phyloP scores from a whole-genome alignment of 306 rosid genomes.

The Cucurbita maxima region DNA sequence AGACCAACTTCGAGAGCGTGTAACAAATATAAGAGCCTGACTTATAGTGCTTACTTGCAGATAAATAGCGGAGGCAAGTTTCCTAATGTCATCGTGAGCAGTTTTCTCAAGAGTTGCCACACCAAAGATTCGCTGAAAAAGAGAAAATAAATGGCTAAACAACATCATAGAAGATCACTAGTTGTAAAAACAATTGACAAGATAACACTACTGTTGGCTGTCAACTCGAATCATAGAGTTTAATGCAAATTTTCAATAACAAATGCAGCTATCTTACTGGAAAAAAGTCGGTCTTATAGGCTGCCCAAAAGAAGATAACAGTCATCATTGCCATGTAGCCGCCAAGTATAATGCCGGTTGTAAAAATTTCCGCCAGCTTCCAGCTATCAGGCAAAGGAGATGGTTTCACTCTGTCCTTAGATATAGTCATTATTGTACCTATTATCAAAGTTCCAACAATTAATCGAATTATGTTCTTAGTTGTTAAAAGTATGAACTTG shows the following conservation, averaged over 20 bases:
- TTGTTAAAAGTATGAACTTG: background rate
- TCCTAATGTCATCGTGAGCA: constrained; percentile 69
- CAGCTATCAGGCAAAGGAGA: constrained; percentile 99
- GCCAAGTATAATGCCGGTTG: constrained; percentile 86
- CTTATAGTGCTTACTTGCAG: constrained; percentile 97
- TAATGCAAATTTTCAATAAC: background rate
- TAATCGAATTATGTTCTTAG: background rate
- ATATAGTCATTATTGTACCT: constrained; percentile 98
- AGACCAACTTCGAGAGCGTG: constrained; percentile 95
- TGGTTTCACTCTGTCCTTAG: constrained; percentile 92
- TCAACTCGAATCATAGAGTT: background rate
- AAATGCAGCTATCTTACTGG: constrained; percentile 41
- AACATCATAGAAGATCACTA: background rate
- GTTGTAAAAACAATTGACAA: background rate
- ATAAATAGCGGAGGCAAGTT: constrained; percentile 91
- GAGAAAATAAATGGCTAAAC: constrained; percentile 1
- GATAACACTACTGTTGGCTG: background rate
- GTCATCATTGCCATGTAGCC: constrained; percentile 98
- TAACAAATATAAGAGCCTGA: constrained; percentile 96
- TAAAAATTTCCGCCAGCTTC: constrained; percentile 86
- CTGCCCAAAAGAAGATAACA: constrained; percentile 95
- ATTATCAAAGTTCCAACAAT: constrained; percentile 2
- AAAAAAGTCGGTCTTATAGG: constrained; percentile 84
- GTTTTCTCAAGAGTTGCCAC: constrained; percentile 68
- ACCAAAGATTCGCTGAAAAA: constrained; percentile 62